Evolutionary conservation across 768 basidiomycete species (phyloP), one percentile per base, ranked within the genome.

Genomic region (Trametes meyenii): DNA sequence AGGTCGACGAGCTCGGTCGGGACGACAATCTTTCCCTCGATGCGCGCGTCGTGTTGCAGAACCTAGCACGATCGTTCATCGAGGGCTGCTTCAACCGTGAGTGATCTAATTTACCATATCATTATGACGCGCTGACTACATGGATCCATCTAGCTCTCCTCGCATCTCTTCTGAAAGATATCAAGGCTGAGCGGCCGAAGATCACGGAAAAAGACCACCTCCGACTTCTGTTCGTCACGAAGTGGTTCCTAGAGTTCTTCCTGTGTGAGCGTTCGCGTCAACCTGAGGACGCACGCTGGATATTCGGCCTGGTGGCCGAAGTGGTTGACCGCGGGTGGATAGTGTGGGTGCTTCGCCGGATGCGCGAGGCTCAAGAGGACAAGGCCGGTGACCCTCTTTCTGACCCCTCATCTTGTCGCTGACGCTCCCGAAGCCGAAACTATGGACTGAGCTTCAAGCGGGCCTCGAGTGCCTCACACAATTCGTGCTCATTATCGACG

Each of bases 141-240:
- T 35, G 17, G 55, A 6, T 38, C 19, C 33, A 33, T 48, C n/a
- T 71, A 97, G 94, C 86, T n/a, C 96, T 98, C 76, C 83, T 98
- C 50, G 77, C 85, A 16, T 85, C 85, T 3, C 78, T 98, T 36
- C 78, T 98, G 62, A 96, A 90, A 75, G 97, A 98, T 71, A 98
- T 99, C 72, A 86, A 89, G 60, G 91, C 92, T 61, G 93, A 98
- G 75, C 83, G 95, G 46, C 82, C 89, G 55, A 95, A 96, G 74
- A 87, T 99, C 64, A 88, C 89, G n/a, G 94, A 97, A 70, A 93
- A 94, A 67, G 97, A 98, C 72, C 89, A 96, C 69, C 83, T 96
- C 57, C 88, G 97, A 7, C 79, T 97, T 24, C 81, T 98, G 43
- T 93, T 85, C 72, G 83, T 97, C 43, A 84, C 89, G 5, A 90